Percentiles rank a stretch among this genome's conserved stretches.
These are phyloP conservation scores for Raphanus sativus DNA, from an alignment of 345 rosid species.

Conservation along the genomic window DNA sequence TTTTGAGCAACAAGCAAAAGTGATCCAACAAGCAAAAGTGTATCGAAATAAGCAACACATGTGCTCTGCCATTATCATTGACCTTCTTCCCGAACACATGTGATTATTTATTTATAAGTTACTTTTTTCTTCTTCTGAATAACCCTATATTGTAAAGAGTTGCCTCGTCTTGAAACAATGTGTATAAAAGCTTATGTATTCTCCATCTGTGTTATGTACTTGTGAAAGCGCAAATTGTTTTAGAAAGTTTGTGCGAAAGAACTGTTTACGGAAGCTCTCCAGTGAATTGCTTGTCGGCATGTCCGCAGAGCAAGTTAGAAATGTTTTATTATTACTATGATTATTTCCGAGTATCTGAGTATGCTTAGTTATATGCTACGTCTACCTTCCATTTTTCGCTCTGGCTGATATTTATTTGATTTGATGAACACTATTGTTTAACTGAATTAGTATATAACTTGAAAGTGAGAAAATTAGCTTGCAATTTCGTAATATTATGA, in stretches of 20 bases:
- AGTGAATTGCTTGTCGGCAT: background rate
- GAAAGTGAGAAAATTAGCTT: background rate
- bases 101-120: background rate
- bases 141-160: background rate
- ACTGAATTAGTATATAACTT: background rate
- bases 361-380: background rate
- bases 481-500: background rate
- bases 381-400: background rate
- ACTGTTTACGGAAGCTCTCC: background rate
- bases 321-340: background rate
- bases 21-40: conserved; percentile 27
- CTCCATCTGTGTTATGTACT: background rate
- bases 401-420: background rate
- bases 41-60: conserved; percentile 36
- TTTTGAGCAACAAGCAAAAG: conserved; percentile 26
- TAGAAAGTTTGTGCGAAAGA: background rate
- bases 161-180: background rate
- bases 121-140: background rate
- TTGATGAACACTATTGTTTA: background rate
- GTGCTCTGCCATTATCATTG: conserved; percentile 39
- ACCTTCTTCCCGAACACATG: conserved; percentile 35
- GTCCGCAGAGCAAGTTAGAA: background rate
- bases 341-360: background rate
- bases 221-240: background rate
- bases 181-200: background rate